phyloP scores from a whole-genome alignment of 352 stramenopile genomes.

The Phytophthora tubulina region DNA sequence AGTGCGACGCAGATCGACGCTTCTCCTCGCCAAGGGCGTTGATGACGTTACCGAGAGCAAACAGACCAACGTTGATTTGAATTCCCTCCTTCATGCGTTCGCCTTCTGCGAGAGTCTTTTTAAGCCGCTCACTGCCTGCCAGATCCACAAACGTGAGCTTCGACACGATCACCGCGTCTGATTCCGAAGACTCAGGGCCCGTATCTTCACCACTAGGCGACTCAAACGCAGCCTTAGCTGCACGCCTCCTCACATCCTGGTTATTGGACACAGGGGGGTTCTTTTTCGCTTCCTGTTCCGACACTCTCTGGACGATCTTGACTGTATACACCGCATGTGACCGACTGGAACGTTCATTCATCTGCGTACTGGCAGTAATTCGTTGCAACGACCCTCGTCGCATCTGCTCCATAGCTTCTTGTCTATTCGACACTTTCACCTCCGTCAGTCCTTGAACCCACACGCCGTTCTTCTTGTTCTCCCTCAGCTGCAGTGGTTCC shows the following conservation, averaged over 20 bases:
- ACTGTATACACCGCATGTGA: constrained; percentile 90
- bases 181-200: constrained; percentile 9
- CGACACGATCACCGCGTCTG: constrained; percentile 60
- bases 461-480: constrained; percentile 73
- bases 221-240: background rate
- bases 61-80: constrained; percentile 88
- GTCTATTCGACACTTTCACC: constrained; percentile 61
- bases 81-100: constrained; percentile 92
- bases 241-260: constrained; percentile 11
- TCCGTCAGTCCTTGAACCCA: constrained; percentile 86
- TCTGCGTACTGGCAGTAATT: constrained; percentile 87
- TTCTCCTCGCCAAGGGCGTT: constrained; percentile 86
- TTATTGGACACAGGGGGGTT: constrained; percentile 19
- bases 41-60: constrained; percentile 90
- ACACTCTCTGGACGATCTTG: constrained; percentile 77
- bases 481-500: constrained; percentile 75
- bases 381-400: constrained; percentile 71
- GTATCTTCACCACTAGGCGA: constrained; percentile 13
- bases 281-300: constrained; percentile 31
- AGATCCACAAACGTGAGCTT: constrained; percentile 92
- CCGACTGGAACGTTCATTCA: constrained; percentile 91
- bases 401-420: constrained; percentile 86
- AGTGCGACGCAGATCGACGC: constrained; percentile 50
- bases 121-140: constrained; percentile 86
- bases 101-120: constrained; percentile 86